Conservation (phyloP, 106 monocot species). For the Dendrobium nobile region DNA sequence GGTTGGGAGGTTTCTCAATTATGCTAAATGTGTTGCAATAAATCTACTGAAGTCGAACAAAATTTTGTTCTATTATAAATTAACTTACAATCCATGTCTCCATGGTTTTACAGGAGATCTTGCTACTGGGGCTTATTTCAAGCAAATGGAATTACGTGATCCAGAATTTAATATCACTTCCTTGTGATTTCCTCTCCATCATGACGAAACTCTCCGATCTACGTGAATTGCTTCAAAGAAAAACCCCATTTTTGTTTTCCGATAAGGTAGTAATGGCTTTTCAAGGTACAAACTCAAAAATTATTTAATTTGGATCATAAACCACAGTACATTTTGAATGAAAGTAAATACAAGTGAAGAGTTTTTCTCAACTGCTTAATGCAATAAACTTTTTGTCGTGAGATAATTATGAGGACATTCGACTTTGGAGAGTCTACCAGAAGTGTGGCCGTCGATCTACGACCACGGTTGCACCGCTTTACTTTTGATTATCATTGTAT, state of each 20-base stretch:
- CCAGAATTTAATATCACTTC: conserved; percentile 30
- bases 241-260: conserved; percentile 10
- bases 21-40: not conserved
- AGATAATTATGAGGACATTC: not conserved
- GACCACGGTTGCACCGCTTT: too few species aligned
- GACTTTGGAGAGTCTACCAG: too few species aligned
- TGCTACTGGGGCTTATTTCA: conserved; percentile 42
- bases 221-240: conserved; percentile 31
- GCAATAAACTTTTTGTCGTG: not conserved
- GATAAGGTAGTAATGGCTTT: conserved; percentile 2
- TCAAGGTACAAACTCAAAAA: not conserved
- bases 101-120: conserved; percentile 47
- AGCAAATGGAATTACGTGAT: conserved; percentile 45
- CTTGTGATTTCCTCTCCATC: conserved; percentile 39
- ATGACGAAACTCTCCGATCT: conserved; percentile 36
- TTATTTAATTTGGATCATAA: not conserved
- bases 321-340: not conserved
- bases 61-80: not conserved
- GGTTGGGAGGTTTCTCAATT: not conserved
- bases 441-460: too few species aligned
- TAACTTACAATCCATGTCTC: not conserved
- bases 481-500: too few species aligned
- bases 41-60: not conserved
- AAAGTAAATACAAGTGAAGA: not conserved
- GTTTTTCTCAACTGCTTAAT: not conserved